Evolutionary conservation across 2,329 filamentous ascomycete species (phyloP).

Genomic region (Aspergillus flavus): DNA sequence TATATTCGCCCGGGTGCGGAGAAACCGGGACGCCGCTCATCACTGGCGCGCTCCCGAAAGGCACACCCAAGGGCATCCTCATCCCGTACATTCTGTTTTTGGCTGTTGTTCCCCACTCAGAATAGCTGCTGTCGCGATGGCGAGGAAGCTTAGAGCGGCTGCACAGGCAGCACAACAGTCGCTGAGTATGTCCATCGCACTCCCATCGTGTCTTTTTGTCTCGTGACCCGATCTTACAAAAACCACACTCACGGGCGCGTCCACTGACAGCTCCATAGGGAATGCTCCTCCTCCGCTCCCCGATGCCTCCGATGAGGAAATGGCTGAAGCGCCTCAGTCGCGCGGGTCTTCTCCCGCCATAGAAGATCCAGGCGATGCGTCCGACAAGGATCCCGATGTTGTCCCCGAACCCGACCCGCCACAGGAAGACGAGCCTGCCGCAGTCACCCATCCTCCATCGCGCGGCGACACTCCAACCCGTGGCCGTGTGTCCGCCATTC

Average conservation of each 20-base stretch:
- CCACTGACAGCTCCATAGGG: constrained; percentile 36
- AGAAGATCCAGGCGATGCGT: constrained; percentile 38
- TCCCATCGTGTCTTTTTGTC: background rate
- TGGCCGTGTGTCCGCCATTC: constrained; percentile 59
- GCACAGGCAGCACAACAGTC: constrained; percentile 51
- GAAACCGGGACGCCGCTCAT: constrained; percentile 9
- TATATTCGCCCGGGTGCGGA: background rate
- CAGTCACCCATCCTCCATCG: constrained; percentile 48
- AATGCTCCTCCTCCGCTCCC: constrained; percentile 44
- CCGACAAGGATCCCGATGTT: constrained; percentile 28
- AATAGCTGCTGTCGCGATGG: constrained; percentile 35
- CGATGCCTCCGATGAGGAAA: constrained; percentile 51
- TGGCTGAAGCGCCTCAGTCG: constrained; percentile 41
- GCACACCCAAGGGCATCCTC: constrained; percentile 13
- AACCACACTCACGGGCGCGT: constrained; percentile 11
- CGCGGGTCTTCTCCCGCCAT: constrained; percentile 35
- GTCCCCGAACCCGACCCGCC: constrained; percentile 36
- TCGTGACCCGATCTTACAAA: constrained; percentile 4
- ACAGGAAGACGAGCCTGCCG: constrained; percentile 48
- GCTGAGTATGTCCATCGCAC: constrained; percentile 40
- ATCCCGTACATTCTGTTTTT: constrained; percentile 8
- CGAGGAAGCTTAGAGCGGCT: constrained; percentile 48
- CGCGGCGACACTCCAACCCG: constrained; percentile 56
- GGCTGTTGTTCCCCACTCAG: constrained; percentile 9
- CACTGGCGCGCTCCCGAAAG: constrained; percentile 18